Base-by-base conservation (phyloP, 2,329 filamentous ascomycete species). In the Diaporthe citrichinensis region DNA sequence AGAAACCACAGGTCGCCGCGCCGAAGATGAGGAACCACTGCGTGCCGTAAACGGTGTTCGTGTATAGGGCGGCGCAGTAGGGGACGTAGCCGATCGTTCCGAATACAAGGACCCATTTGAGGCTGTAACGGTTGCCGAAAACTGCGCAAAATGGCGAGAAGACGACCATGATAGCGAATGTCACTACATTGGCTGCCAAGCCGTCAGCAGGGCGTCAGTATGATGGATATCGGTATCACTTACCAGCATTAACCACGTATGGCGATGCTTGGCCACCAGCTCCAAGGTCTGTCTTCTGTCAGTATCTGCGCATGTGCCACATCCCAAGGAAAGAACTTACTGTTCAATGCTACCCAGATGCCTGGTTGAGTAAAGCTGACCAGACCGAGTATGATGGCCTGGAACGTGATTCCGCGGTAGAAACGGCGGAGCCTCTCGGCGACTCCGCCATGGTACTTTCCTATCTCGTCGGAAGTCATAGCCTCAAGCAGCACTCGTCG, bases 11-110 rank as follows among this genome's bases (percentile, higher is more conserved):
- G 28, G 81, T 82, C 0, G 82, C 84, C 0, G 84, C 84, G 1
- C 86, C 85, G 17, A 87, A 80, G 49, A 86, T 82, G 1, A 87
- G 83, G 49, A 87, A 84, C 86, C 85, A 87, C 49, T 85, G 81
- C 0, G 82, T 81, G 0, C 85, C 84, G 72, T 85, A 86, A 0
- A 85, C 81, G 74, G 86, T 87, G 77, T 87, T 87, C n/a, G 83
- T 80, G 46, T 87, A 87, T 23, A 87, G 77, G 0, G 84, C 80
- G 0, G 85, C 86, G n/a, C 84, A 86, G 75, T 87, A 87, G 0
- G 85, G 83, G 0, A 84, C 83, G 69, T 85, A 87, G 4, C 86
- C 86, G 3, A 86, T 78, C 0, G 86, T 85, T 12, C 82, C 82
- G 25, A 83, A 78, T 4, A 83, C 77, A 25, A 83, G 79, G 36